phyloP scores from a whole-genome alignment of 1,284 basidiomycete species.

The Porodaedalea pini region DNA sequence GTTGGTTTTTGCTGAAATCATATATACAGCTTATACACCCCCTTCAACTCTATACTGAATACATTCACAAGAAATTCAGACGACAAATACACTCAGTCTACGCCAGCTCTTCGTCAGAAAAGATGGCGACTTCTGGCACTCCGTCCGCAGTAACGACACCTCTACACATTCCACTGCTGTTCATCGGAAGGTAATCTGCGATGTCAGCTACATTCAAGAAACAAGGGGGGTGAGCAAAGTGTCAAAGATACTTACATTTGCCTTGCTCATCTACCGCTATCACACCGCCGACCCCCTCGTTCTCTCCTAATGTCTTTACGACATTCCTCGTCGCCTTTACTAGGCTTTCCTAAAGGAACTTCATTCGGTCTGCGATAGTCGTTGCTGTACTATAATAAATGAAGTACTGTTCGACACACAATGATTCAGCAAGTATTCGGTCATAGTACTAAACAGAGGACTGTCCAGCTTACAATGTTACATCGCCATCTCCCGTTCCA shows the following conservation, averaged over 20 bases:
- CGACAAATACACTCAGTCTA: no score
- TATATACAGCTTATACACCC: no score
- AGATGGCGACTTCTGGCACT: constrained; percentile 69
- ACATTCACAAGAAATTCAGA: no score
- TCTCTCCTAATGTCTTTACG: constrained; percentile 50
- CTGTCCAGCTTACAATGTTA: constrained; percentile 40
- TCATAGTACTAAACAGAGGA: no score
- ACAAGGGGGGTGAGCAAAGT: no score
- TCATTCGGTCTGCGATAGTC: constrained; percentile 64
- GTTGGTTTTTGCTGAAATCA: no score
- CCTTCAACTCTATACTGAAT: no score
- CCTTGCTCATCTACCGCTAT: constrained; percentile 65
- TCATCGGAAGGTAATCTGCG: constrained; percentile 64
- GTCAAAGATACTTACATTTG: constrained; percentile 46
- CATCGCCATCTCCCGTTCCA: constrained; percentile 82
- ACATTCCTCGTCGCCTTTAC: constrained; percentile 50
- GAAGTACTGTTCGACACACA: constrained; percentile 54
- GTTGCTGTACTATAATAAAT: constrained; percentile 66
- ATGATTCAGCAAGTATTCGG: not conserved
- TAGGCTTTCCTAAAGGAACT: constrained; percentile 55
- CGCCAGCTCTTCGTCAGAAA: constrained; percentile 59
- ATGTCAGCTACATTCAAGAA: not conserved
- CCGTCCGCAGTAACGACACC: constrained; percentile 69
- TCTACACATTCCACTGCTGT: constrained; percentile 77
- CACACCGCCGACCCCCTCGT: constrained; percentile 66